Percentiles rank a stretch among this genome's conserved stretches.
Evolutionary conservation across 148 eudicot species (phyloP).

Genomic region (Vaccinium darrowii): DNA sequence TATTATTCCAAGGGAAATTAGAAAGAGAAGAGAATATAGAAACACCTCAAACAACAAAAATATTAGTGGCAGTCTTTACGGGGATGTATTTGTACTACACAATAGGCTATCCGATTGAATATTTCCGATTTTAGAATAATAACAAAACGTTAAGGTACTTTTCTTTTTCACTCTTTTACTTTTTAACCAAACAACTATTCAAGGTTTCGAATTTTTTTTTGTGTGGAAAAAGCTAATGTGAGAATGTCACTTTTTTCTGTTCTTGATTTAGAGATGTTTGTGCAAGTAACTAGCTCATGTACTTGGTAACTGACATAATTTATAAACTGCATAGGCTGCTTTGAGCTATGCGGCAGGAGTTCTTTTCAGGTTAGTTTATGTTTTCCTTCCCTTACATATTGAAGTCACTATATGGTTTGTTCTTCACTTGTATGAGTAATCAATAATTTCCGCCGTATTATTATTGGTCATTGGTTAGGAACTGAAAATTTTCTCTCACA

Average conservation of each 20-base stretch:
- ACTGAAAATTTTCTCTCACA: background rate
- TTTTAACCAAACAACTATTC: background rate
- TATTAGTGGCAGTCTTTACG: background rate
- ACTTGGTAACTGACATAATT: slow-evolving; percentile 20
- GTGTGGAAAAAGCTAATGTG: background rate
- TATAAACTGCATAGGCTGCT: slow-evolving; percentile 61
- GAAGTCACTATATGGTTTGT: slow-evolving; percentile 1
- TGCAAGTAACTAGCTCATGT: slow-evolving; percentile 1
- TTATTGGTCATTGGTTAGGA: background rate
- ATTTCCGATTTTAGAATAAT: background rate
- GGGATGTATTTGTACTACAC: background rate
- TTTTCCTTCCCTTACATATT: background rate
- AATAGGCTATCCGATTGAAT: background rate
- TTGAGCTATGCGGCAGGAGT: slow-evolving; percentile 91
- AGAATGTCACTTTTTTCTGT: background rate
- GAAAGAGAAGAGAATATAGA: slow-evolving; percentile 3
- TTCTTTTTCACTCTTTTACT: background rate
- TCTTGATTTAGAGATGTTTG: background rate
- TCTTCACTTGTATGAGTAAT: background rate
- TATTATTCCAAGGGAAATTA: background rate
- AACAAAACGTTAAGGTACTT: background rate
- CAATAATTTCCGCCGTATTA: background rate
- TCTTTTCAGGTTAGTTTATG: slow-evolving; percentile 66
- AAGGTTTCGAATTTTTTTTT: background rate
- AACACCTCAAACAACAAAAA: background rate